A percentile compares a stretch with the other conserved stretches of the same genome.
These are phyloP conservation scores for Whalleya microplaca DNA, from an alignment of 2,329 filamentous ascomycete species.

Conservation along the genomic window DNA sequence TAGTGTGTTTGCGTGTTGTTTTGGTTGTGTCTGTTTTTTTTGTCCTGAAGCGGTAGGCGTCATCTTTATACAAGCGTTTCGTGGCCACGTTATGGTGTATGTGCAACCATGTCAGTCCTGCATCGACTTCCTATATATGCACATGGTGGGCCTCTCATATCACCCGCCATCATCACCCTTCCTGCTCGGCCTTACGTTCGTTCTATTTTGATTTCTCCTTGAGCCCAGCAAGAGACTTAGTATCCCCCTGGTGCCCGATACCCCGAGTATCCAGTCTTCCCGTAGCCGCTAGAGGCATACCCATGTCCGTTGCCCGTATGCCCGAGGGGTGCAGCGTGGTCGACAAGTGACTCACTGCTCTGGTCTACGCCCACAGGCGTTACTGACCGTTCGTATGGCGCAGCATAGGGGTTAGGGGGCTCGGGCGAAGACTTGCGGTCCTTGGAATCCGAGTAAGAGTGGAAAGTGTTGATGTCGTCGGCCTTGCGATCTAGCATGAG, in stretches of 20 bases:
- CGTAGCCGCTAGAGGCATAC: too few relatives aligned
- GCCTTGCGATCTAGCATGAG: conserved; percentile 63
- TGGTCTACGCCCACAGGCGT: conserved; percentile 40
- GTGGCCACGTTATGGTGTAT: conserved; percentile 22
- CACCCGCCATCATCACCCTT: neutral
- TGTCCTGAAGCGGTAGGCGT: neutral
- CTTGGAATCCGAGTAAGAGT: conserved; percentile 37
- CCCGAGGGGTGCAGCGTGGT: conserved; percentile 45
- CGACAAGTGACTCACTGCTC: conserved; percentile 44
- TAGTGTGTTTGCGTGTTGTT: neutral
- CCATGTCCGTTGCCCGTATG: conserved; percentile 15
- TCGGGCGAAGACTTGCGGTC: conserved; percentile 38
- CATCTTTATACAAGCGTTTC: conserved; percentile 25
- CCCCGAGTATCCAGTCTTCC: conserved; percentile 18
- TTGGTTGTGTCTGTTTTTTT: neutral
- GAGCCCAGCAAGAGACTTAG: conserved; percentile 8
- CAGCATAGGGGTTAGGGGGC: conserved; percentile 32
- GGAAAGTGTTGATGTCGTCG: conserved; percentile 40
- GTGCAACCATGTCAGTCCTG: conserved; percentile 11
- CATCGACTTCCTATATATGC: conserved; percentile 6
- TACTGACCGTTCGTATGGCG: conserved; percentile 41
- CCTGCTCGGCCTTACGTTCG: conserved; percentile 5
- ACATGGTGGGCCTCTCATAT: neutral
- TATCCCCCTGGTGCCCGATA: conserved; percentile 22
- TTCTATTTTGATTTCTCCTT: conserved; percentile 1